Percentiles rank a stretch among this genome's conserved stretches.
phyloP scores from a whole-genome alignment of 2,329 filamentous ascomycete genomes.

The Orbilia quercus region DNA sequence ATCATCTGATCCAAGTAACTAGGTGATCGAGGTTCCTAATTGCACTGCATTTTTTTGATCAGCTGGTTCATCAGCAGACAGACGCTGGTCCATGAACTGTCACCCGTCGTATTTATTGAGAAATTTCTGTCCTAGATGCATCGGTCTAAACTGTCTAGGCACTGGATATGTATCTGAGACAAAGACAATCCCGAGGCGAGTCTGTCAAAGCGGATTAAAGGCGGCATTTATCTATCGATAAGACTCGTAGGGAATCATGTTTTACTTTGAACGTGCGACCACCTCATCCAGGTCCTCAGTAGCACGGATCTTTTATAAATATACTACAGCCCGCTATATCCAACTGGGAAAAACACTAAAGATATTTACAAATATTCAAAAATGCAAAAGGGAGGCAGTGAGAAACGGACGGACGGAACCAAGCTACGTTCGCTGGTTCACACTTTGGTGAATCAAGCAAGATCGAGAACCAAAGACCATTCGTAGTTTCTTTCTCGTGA shows the following conservation, averaged over 20 bases:
- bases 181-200: no score
- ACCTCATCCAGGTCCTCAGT: not conserved
- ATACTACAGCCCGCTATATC: slow-evolving; percentile 5
- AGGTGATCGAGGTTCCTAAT: no score
- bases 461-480: not conserved
- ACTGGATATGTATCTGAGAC: no score
- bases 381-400: not conserved
- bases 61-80: no score
- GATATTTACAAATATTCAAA: slow-evolving; percentile 34
- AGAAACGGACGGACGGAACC: not conserved
- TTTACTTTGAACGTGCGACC: not conserved
- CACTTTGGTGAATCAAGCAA: not conserved
- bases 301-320: slow-evolving; percentile 3
- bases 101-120: no score
- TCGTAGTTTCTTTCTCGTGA: not conserved
- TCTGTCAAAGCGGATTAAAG: no score
- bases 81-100: no score
- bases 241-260: not conserved
- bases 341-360: slow-evolving; percentile 14
- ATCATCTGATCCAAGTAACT: no score
- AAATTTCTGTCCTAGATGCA: no score
- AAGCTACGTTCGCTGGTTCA: not conserved
- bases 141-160: no score
- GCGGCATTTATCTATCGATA: no score
- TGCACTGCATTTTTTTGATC: no score